Percentiles rank a stretch among this genome's conserved stretches.
Evolutionary conservation across 345 rosid species (phyloP).

Genomic region (Acer negundo): DNA sequence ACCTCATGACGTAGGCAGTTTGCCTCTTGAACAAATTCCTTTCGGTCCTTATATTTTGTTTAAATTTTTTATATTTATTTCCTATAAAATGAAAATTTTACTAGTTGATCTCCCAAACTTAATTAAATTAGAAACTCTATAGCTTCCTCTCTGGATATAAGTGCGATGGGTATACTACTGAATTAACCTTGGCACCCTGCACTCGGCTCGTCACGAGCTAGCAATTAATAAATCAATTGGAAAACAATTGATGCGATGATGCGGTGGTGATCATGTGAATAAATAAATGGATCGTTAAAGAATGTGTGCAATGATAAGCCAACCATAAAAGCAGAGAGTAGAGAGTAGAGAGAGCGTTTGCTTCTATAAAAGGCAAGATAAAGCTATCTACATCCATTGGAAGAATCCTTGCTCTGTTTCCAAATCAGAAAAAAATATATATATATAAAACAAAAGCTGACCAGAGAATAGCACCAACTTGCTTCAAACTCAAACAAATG

Average conservation of each 20-base stretch:
- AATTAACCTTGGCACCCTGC: too few species aligned
- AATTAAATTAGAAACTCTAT: too few species aligned
- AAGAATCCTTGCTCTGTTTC: slow-evolving; percentile 46
- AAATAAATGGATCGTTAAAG: background rate
- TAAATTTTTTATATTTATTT: too few species aligned
- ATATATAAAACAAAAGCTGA: slow-evolving; percentile 32
- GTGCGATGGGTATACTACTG: too few species aligned
- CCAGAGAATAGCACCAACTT: slow-evolving; percentile 34
- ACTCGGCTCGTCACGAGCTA: too few species aligned
- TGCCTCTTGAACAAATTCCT: too few species aligned
- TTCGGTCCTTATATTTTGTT: too few species aligned
- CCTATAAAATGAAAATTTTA: too few species aligned
- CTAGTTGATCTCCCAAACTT: too few species aligned
- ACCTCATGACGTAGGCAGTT: too few species aligned
- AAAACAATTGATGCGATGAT: background rate
- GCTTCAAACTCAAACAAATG: slow-evolving; percentile 82
- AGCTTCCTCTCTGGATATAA: too few species aligned
- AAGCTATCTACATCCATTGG: slow-evolving; percentile 37
- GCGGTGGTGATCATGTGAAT: background rate
- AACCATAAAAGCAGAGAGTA: slow-evolving; percentile 4
- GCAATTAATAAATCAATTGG: too few species aligned
- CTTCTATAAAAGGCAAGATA: slow-evolving; percentile 57
- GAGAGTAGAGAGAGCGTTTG: slow-evolving; percentile 21
- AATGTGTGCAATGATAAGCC: background rate
- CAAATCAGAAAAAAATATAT: slow-evolving; percentile 29